Percentiles rank a stretch among this genome's conserved stretches.
These are phyloP conservation scores for Globisporangium cystogenes DNA, from an alignment of 352 stramenopile species.

Conservation along the genomic window DNA sequence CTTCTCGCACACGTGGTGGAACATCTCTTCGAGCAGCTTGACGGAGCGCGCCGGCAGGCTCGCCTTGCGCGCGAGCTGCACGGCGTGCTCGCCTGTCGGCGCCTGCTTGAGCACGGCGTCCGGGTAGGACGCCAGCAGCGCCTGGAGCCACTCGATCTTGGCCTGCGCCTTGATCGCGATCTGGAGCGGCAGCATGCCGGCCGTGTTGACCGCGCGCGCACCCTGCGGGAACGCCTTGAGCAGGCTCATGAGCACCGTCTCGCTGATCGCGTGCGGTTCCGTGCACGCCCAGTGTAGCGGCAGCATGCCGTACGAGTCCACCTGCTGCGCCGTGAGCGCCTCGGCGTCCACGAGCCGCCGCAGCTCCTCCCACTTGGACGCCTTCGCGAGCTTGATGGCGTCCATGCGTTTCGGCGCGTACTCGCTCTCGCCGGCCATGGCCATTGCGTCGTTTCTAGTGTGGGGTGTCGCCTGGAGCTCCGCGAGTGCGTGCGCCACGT, in stretches of 20 bases:
- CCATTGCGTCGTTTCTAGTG: background rate
- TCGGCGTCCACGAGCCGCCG: constrained; percentile 68
- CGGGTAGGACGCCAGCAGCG: constrained; percentile 73
- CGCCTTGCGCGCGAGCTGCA: constrained; percentile 64
- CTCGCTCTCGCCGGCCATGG: constrained; percentile 11
- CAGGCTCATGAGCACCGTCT: constrained; percentile 65
- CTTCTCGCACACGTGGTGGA: constrained; percentile 77
- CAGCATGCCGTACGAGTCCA: constrained; percentile 85
- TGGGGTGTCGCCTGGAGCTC: no score
- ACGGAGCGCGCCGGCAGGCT: constrained; percentile 52
- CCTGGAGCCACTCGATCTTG: constrained; percentile 85
- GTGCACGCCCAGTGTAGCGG: constrained; percentile 87
- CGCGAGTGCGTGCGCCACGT: no score
- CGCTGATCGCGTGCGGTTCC: constrained; percentile 69
- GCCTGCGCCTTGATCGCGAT: constrained; percentile 86
- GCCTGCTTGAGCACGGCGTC: constrained; percentile 77
- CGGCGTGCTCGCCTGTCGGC: constrained; percentile 64
- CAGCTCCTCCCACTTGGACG: constrained; percentile 77
- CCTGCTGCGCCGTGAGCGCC: constrained; percentile 57
- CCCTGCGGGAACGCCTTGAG: constrained; percentile 75
- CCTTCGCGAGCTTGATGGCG: constrained; percentile 81
- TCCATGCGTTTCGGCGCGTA: constrained; percentile 62
- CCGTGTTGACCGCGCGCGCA: constrained; percentile 63
- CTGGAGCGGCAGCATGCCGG: constrained; percentile 82
- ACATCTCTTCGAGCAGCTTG: constrained; percentile 84